Evolutionary conservation across 2,329 filamentous ascomycete species (phyloP).

Genomic region (Phoma herbarum): DNA sequence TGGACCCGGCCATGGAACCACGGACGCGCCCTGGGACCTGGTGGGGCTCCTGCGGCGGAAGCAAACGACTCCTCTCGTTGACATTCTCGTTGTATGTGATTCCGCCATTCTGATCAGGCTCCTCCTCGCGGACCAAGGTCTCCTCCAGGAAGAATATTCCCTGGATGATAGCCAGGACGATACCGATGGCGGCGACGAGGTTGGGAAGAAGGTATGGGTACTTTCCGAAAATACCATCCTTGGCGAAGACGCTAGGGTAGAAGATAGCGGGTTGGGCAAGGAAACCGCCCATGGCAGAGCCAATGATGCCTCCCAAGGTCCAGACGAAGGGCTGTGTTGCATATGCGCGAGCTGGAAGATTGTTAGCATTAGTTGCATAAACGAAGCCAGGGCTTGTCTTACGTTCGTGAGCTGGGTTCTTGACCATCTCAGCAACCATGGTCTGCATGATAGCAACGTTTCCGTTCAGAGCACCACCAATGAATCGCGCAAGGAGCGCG

Average conservation of each 20-base stretch:
- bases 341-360: constrained; percentile 75
- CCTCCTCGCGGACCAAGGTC: constrained; percentile 59
- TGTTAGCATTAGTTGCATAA: constrained; percentile 14
- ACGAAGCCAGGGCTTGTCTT: constrained; percentile 52
- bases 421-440: constrained; percentile 92
- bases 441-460: constrained; percentile 92
- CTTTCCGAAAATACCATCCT: constrained; percentile 73
- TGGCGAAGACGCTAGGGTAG: constrained; percentile 76
- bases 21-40: constrained; percentile 41
- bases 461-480: constrained; percentile 86
- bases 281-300: constrained; percentile 83
- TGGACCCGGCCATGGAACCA: constrained; percentile 38
- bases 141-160: constrained; percentile 84
- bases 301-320: constrained; percentile 88
- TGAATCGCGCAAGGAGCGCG: constrained; percentile 76
- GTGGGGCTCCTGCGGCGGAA: constrained; percentile 57
- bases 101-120: constrained; percentile 50
- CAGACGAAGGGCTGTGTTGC: constrained; percentile 94
- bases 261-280: constrained; percentile 80
- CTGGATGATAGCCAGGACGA: constrained; percentile 79
- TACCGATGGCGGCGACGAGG: constrained; percentile 78
- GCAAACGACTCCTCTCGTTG: constrained; percentile 73
- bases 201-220: constrained; percentile 93
- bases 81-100: constrained; percentile 73
- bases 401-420: constrained; percentile 89